A percentile compares a stretch with the other conserved stretches of the same genome.
phyloP scores from a whole-genome alignment of 805 yeast species.

The Spathaspora sp. region DNA sequence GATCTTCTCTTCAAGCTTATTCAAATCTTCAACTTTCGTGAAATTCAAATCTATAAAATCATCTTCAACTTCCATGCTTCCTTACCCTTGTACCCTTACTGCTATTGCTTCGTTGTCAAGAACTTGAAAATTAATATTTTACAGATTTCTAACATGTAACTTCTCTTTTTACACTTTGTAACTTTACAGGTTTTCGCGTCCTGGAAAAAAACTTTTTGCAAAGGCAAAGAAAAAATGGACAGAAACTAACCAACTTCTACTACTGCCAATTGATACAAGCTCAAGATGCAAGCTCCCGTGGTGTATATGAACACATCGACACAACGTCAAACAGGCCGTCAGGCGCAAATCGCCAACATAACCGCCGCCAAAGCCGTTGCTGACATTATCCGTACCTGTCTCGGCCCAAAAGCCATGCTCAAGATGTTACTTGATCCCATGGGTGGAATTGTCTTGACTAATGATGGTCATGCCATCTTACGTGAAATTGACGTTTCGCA shows the following conservation, averaged over 20 bases:
- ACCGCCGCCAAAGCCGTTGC: slow-evolving; percentile 99
- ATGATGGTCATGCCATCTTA: slow-evolving; percentile 97
- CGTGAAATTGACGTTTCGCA: slow-evolving; percentile 97
- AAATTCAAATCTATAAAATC: slow-evolving; percentile 14
- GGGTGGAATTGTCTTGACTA: slow-evolving; percentile 94
- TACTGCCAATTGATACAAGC: background rate
- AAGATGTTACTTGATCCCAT: slow-evolving; percentile 96
- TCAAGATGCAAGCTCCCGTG: slow-evolving; percentile 45
- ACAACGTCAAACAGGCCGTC: slow-evolving; percentile 93
- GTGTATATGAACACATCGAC: slow-evolving; percentile 67
- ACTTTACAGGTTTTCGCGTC: background rate
- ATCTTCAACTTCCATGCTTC: background rate
- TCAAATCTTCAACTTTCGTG: slow-evolving; percentile 32
- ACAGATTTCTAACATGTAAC: background rate
- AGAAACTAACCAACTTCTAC: too few relatives aligned
- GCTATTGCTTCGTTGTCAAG: background rate
- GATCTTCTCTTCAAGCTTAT: slow-evolving; percentile 20
- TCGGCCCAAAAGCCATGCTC: slow-evolving; percentile 98
- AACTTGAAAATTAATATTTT: too few relatives aligned
- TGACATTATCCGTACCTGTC: slow-evolving; percentile 94
- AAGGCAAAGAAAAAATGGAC: background rate
- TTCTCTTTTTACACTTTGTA: background rate
- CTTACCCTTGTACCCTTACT: too few relatives aligned
- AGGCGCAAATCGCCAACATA: slow-evolving; percentile 94
- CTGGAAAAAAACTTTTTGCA: background rate